Evolutionary conservation across 768 basidiomycete genomes (phyloP), one percentile per base, ranked within the genome.

Genomic region (Auriscalpium orientale): DNA sequence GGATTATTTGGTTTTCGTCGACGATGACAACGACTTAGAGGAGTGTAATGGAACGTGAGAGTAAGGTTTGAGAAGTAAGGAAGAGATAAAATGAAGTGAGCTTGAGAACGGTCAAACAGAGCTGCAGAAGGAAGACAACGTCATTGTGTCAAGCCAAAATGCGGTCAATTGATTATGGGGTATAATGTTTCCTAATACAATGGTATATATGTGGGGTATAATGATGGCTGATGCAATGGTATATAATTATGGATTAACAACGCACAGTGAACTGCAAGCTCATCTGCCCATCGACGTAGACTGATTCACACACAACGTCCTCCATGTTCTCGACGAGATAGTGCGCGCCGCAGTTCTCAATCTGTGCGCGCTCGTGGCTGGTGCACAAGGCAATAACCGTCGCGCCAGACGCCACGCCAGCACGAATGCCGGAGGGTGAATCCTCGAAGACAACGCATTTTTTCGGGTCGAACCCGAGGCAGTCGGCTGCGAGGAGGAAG

Each of bases 391-490:
- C 89, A 43, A 91, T 75, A 21, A 88, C 87, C 11, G 76, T 84
- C 12, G 85, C 82, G 35, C 89, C 89, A 35, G 83, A 81, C 0
- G 87, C 87, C 35, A 86, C 78, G 11, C 88, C 89, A 0, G 86
- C 80, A 33, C 74, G 73, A 65, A 91, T 83, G 20, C 86, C 79
- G 53, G 75, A 76, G 35, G 82, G 77, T 46, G 81, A 89, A 64
- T 91, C 89, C 65, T 89, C 88, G 51, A 91, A 82, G 28, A 91
- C 88, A 61, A 91, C 77, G 57, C 84, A 85, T 20, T 78, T 76
- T 48, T 75, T 74, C 47, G 80, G 74, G 6, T 75, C 68, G 64
- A 75, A 82, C 6, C 82, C 80, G 49, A 83, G 77, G 63, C 79
- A 79, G 60, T 77, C 67, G 8, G 82, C 82, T 8, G 82, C 82